Base-by-base conservation (phyloP, 768 basidiomycete species). In the Hirschioporus abietinus region DNA sequence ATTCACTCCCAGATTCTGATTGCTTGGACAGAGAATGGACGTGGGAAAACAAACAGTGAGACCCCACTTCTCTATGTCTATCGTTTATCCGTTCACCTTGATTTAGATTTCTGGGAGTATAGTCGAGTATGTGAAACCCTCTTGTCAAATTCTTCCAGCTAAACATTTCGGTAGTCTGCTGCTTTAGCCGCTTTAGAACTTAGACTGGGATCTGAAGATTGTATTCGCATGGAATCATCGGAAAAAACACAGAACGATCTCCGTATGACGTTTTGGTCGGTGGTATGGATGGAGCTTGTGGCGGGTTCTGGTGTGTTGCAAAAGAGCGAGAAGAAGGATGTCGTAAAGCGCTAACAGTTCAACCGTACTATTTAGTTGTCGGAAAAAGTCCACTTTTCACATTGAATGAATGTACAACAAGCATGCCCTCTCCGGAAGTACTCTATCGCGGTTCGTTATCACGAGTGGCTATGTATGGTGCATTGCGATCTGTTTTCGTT, bases 181-280 rank as follows among this genome's bases (percentile, higher is more conserved):
- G 65, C 65, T 24, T 34, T 64, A 10, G 65, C 65, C 58, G 59
- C 42, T 36, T 64, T 67, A 26, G 67, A 67, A 36, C 58, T 67
- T 18, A 63, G 67, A 17, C 67, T 67, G 10, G 67, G 67, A 6
- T 35, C 35, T n/a, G 67, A 67, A 36, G 59, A 64, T 30, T 65
- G 61, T 57, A 68, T 68, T 35, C 59, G 35, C 23, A 52, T 68
- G n/a, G 67, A 64, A 15, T 27, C 59, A 12, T 36, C 65, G 15
- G 35, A 64, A 7, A 62, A 63, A n/a, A 57, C 63, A 20, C 57
- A 60, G 1, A 52, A 36, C 17, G 59, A 62, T 27, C 42, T 68
- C 17, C 67, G 67, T 42, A 61, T 24, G 60, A 61, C 60, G 17
- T 61, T 61, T 23, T 61, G 60, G 60, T 61, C 60, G 23, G 60